Percentiles rank a stretch among this genome's conserved stretches.
Evolutionary conservation across 352 stramenopile species (phyloP).

Genomic region (Phytophthora agathidicida): DNA sequence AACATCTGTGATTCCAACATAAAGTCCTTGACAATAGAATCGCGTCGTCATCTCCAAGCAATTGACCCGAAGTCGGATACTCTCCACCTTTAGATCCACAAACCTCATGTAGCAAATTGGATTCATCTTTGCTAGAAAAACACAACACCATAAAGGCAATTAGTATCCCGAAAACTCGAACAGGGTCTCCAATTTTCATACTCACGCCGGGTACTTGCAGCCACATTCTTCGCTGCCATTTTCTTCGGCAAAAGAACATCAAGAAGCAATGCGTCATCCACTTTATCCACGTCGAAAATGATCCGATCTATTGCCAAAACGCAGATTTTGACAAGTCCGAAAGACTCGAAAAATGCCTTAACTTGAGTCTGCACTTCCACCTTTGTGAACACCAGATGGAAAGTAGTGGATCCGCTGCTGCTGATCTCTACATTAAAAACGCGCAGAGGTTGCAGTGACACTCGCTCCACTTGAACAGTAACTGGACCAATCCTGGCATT

Average conservation of each 20-base stretch:
- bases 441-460: conserved; percentile 49
- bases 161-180: neutral
- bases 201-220: conserved; percentile 11
- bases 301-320: conserved; percentile 61
- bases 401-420: conserved; percentile 25
- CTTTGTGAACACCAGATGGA: conserved; percentile 50
- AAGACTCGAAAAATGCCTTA: conserved; percentile 74
- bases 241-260: conserved; percentile 29
- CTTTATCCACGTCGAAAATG: conserved; percentile 32
- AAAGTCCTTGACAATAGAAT: conserved; percentile 50
- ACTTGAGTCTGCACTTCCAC: conserved; percentile 59
- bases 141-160: neutral
- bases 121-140: conserved; percentile 34
- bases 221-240: neutral
- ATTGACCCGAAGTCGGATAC: conserved; percentile 41
- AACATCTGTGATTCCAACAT: conserved; percentile 66
- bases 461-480: conserved; percentile 46
- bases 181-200: neutral
- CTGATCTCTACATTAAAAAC: conserved; percentile 57
- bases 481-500: conserved; percentile 20
- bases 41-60: conserved; percentile 39
- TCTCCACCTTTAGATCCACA: conserved; percentile 55
- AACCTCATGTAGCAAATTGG: conserved; percentile 68
- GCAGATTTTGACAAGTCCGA: conserved; percentile 75
- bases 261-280: conserved; percentile 47